Percentiles rank a stretch among this genome's conserved stretches.
Conservation (phyloP, 441 rosid genomes). For the Erodium moschatum region DNA sequence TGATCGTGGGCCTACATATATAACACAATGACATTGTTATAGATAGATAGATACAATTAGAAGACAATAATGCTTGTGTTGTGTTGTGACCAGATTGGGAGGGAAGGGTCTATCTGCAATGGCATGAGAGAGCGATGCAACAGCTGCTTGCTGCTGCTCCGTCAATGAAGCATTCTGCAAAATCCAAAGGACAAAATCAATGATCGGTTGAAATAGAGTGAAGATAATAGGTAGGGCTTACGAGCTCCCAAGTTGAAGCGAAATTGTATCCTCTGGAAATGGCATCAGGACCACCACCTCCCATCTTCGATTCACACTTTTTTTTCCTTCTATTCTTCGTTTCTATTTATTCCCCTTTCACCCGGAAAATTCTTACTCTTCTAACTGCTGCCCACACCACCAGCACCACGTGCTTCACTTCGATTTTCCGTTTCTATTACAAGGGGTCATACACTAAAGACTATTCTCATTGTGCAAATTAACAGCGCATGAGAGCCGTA, state of each 20-base stretch:
- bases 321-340: background rate
- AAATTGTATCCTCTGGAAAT: constrained; percentile 87
- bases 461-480: too few relatives aligned
- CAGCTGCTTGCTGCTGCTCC: constrained; percentile 80
- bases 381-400: too few relatives aligned
- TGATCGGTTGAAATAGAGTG: background rate
- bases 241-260: constrained; percentile 97
- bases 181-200: background rate
- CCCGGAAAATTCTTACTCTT: background rate
- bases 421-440: too few relatives aligned
- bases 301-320: background rate
- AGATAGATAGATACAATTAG: too few relatives aligned
- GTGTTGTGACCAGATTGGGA: constrained; percentile 26
- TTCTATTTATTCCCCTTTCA: background rate
- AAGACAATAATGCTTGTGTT: too few relatives aligned
- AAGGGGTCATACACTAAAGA: too few relatives aligned
- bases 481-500: too few relatives aligned
- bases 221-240: constrained; percentile 15
- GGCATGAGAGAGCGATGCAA: constrained; percentile 52
- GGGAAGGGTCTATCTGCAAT: constrained; percentile 84
- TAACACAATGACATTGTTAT: too few relatives aligned
- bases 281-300: constrained; percentile 39
- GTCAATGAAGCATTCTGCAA: constrained; percentile 70
- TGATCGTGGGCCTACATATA: constrained; percentile 39
- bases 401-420: too few relatives aligned